These are phyloP conservation scores for Spirogloea muscicola DNA, from an alignment of 139 green algal genomes.

Conservation along the genomic window DNA sequence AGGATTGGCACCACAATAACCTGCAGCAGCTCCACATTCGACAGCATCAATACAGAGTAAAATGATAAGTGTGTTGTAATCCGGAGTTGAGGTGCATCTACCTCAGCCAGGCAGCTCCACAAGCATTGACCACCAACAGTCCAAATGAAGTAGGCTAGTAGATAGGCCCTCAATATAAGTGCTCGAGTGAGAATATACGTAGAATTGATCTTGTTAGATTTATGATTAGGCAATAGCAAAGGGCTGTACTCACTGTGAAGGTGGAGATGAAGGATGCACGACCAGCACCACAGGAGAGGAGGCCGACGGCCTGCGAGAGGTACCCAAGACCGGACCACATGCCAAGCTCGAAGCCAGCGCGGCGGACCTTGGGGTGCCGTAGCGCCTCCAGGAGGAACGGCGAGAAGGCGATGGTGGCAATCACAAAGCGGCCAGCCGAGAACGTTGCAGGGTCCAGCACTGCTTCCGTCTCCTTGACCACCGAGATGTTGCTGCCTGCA, in stretches of 20 bases:
- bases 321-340: slow-evolving; percentile 20
- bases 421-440: slow-evolving; percentile 22
- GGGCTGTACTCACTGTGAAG: slow-evolving; percentile 63
- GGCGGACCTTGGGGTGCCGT: not conserved
- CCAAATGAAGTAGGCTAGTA: not conserved
- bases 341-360: slow-evolving; percentile 35
- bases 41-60: too few relatives aligned
- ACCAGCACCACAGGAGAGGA: slow-evolving; percentile 66
- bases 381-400: slow-evolving; percentile 19
- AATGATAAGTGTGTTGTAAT: too few relatives aligned
- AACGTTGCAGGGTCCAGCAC: slow-evolving; percentile 24
- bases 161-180: not conserved
- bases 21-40: too few relatives aligned
- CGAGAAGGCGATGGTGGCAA: slow-evolving; percentile 20
- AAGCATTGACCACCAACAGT: not conserved
- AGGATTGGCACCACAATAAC: slow-evolving; percentile 71
- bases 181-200: not conserved
- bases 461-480: slow-evolving; percentile 33
- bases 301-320: slow-evolving; percentile 59
- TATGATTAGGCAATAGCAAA: not conserved
- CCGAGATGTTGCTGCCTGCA: slow-evolving; percentile 30
- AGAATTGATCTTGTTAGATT: not conserved
- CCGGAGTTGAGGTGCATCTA: too few relatives aligned
- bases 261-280: slow-evolving; percentile 70
- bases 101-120: too few relatives aligned